phyloP scores from a whole-genome alignment of 2,329 filamentous ascomycete species.

The Dactylellina cionopaga region DNA sequence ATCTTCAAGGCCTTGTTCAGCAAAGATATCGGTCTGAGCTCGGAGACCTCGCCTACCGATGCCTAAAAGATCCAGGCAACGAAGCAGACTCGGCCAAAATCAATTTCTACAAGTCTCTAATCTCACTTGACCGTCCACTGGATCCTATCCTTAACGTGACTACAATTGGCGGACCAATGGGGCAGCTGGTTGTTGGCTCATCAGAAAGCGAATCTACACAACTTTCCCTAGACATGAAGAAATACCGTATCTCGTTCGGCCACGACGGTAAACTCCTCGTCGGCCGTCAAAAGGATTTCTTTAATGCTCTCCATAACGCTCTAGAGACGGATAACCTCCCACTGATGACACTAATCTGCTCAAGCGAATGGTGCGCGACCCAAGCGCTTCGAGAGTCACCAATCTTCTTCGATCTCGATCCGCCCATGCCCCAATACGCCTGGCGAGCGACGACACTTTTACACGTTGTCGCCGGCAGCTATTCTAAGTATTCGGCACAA shows the following conservation, averaged over 20 bases:
- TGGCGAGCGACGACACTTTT: conserved; percentile 48
- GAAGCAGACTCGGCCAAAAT: conserved; percentile 18
- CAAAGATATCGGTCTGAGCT: conserved; percentile 28
- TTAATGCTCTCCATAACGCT: conserved; percentile 34
- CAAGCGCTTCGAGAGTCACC: conserved; percentile 30
- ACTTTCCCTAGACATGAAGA: conserved; percentile 33
- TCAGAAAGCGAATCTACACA: conserved; percentile 17
- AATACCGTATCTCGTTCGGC: conserved; percentile 32
- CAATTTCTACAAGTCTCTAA: conserved; percentile 36
- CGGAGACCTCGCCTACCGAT: conserved; percentile 33
- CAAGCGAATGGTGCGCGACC: conserved; percentile 40
- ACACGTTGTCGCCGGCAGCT: conserved; percentile 45
- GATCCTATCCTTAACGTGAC: conserved; percentile 44
- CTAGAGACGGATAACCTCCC: conserved; percentile 34
- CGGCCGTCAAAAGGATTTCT: conserved; percentile 38
- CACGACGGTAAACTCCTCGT: conserved; percentile 44
- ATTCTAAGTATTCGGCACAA: conserved; percentile 40
- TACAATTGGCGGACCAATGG: conserved; percentile 12
- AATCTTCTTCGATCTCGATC: conserved; percentile 44
- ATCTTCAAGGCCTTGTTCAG: conserved; percentile 9
- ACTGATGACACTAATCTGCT: conserved; percentile 45
- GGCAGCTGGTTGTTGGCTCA: background rate
- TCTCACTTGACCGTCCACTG: conserved; percentile 3
- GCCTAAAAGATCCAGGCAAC: conserved; percentile 37
- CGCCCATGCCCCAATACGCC: conserved; percentile 49